Percentiles rank a stretch among this genome's conserved stretches.
phyloP scores from a whole-genome alignment of 2,329 filamentous ascomycete genomes.

The Berkeleyomyces rouxiae region DNA sequence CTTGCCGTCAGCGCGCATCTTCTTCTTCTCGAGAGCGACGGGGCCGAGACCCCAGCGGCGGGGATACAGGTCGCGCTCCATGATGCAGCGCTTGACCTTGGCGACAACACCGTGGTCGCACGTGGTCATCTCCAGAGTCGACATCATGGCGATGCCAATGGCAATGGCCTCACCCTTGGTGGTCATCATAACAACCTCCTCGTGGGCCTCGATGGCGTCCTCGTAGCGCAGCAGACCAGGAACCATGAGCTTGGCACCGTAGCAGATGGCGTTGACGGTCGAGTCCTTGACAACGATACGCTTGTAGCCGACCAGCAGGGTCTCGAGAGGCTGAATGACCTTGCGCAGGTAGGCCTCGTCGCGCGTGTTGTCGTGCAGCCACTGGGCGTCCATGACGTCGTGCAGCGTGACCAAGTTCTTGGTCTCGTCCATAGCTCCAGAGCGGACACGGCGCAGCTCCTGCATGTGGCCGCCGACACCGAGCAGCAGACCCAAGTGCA shows the following conservation, averaged over 20 bases:
- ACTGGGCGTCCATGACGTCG: constrained; percentile 77
- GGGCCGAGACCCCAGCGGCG: constrained; percentile 92
- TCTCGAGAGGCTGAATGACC: constrained; percentile 87
- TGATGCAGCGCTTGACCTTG: constrained; percentile 98
- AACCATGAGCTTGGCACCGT: constrained; percentile 98
- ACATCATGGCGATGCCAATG: constrained; percentile 93
- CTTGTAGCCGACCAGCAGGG: constrained; percentile 83
- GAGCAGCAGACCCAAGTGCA: constrained; percentile 62
- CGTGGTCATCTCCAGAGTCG: constrained; percentile 86
- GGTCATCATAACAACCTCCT: constrained; percentile 95
- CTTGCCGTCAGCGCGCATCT: constrained; percentile 95
- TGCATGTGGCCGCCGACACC: constrained; percentile 96
- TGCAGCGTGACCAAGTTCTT: constrained; percentile 84
- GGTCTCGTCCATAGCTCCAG: constrained; percentile 86
- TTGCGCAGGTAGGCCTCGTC: constrained; percentile 84
- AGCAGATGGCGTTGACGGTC: constrained; percentile 85
- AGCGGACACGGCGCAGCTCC: constrained; percentile 83
- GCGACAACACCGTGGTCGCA: constrained; percentile 96
- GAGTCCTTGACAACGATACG: constrained; percentile 83
- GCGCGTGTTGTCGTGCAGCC: constrained; percentile 85
- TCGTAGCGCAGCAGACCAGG: constrained; percentile 87
- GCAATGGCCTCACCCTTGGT: constrained; percentile 98
- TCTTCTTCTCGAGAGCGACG: constrained; percentile 94
- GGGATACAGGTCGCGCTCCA: constrained; percentile 97
- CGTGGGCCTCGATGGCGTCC: constrained; percentile 77